Conservation (phyloP, 2,329 filamentous ascomycete genomes). For the Penicillium sp. region DNA sequence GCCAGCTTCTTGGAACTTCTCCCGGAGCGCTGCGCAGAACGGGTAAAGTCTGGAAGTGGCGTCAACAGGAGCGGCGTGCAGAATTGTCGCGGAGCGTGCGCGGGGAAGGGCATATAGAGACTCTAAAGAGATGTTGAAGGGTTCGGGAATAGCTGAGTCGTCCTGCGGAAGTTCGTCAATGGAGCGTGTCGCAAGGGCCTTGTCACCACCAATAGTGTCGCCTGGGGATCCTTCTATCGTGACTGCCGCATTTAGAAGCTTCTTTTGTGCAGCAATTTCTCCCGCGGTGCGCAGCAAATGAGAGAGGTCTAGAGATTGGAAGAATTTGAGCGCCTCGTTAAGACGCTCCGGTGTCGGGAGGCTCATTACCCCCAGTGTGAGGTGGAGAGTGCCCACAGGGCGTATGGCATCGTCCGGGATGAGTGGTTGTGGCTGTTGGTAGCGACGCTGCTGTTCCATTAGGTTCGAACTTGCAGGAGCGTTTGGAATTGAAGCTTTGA, state of each 20-base stretch:
- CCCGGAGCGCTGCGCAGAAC: constrained; percentile 46
- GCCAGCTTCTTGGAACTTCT: constrained; percentile 50
- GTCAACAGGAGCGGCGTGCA: constrained; percentile 48
- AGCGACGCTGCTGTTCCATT: constrained; percentile 31
- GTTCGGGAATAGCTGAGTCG: not conserved
- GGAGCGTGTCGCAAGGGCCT: not conserved
- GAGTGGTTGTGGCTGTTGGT: constrained; percentile 41
- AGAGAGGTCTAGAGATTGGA: constrained; percentile 53
- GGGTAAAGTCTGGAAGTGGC: constrained; percentile 45
- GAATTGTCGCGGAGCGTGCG: constrained; percentile 41
- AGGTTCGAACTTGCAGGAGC: constrained; percentile 18
- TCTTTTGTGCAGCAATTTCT: constrained; percentile 26
- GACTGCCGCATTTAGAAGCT: not conserved
- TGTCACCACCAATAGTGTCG: too few species aligned
- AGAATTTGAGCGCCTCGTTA: constrained; percentile 50
- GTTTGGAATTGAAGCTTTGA: constrained; percentile 61
- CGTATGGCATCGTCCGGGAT: constrained; percentile 72
- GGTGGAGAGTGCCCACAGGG: constrained; percentile 78
- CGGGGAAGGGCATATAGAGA: constrained; percentile 45
- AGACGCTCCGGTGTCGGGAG: constrained; percentile 60
- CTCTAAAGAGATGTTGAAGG: constrained; percentile 52
- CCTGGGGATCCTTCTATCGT: not conserved
- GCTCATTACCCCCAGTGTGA: constrained; percentile 87
- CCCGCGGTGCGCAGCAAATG: constrained; percentile 42
- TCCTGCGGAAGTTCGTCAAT: not conserved